phyloP scores from a whole-genome alignment of 352 stramenopile genomes.

The Phytophthora ramorum region DNA sequence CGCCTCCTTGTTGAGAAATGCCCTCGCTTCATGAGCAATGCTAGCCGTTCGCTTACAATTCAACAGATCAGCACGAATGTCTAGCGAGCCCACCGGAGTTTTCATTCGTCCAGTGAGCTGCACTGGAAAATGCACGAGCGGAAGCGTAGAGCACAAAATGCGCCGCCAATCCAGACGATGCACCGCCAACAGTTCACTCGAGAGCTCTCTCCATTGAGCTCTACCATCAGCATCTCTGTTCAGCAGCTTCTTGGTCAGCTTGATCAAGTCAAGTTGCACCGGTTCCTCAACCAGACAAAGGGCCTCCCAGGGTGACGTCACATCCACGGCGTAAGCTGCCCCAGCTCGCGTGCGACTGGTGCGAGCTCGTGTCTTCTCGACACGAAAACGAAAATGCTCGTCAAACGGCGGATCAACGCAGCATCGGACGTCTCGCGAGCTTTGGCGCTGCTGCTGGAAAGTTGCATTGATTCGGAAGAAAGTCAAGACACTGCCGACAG shows the following conservation, averaged over 20 bases:
- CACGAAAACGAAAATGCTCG: conserved; percentile 66
- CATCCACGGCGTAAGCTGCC: conserved; percentile 57
- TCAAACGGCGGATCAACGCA: conserved; percentile 75
- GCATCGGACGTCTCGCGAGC: conserved; percentile 52
- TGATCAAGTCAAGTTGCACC: conserved; percentile 66
- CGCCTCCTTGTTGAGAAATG: conserved; percentile 64
- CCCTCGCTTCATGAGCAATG: conserved; percentile 50
- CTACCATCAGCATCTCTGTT: conserved; percentile 16
- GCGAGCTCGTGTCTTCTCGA: conserved; percentile 46
- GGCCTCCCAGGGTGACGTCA: conserved; percentile 69
- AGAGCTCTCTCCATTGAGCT: conserved; percentile 52
- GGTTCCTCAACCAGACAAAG: conserved; percentile 73
- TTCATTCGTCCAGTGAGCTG: conserved; percentile 75
- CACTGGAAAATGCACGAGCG: conserved; percentile 76
- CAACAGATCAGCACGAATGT: conserved; percentile 74
- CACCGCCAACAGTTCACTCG: conserved; percentile 66
- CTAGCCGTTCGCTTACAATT: conserved; percentile 55
- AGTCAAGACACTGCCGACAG: conserved; percentile 48
- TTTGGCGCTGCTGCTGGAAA: conserved; percentile 67
- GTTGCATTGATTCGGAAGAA: conserved; percentile 64
- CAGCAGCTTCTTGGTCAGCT: conserved; percentile 62
- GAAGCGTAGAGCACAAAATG: conserved; percentile 70
- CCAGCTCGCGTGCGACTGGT: conserved; percentile 28
- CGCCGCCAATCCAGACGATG: conserved; percentile 82
- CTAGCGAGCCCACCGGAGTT: conserved; percentile 66